Percentiles rank a stretch among this genome's conserved stretches.
These are phyloP conservation scores for Debaryomycetaceae sp. DNA, from an alignment of 1,139 yeast genomes.

Conservation along the genomic window DNA sequence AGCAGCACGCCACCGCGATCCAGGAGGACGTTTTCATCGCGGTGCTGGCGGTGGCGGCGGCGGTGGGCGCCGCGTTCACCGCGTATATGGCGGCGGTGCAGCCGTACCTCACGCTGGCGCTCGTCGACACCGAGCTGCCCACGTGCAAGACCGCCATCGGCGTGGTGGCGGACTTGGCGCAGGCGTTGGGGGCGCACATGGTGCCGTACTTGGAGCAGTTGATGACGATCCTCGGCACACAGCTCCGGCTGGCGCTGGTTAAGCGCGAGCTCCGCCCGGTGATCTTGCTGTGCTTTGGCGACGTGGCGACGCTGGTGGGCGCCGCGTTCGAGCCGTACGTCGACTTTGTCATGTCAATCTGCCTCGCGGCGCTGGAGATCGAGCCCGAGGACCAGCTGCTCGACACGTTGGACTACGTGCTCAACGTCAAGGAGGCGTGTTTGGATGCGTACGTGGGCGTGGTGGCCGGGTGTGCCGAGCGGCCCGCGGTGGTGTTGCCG, in stretches of 20 bases:
- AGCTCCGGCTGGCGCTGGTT: conserved; percentile 60
- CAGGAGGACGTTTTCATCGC: conserved; percentile 95
- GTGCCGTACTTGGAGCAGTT: conserved; percentile 73
- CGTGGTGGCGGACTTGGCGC: conserved; percentile 94
- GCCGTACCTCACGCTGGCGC: conserved; percentile 75
- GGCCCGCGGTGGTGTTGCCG: conserved; percentile 62
- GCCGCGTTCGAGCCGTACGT: conserved; percentile 68
- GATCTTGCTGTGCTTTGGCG: conserved; percentile 93
- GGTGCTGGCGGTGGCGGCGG: conserved; percentile 82
- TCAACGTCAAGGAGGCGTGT: conserved; percentile 75
- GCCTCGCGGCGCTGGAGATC: conserved; percentile 50
- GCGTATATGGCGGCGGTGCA: conserved; percentile 77
- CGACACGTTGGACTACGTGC: conserved; percentile 75
- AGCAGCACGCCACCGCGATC: conserved; percentile 65
- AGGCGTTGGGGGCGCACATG: conserved; percentile 73
- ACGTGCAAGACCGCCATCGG: conserved; percentile 90
- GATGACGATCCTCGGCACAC: conserved; percentile 76
- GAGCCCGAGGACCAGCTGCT: conserved; percentile 57
- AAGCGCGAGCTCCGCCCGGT: conserved; percentile 82
- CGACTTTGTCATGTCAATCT: conserved; percentile 70
- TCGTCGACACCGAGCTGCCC: conserved; percentile 78
- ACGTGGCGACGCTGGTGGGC: conserved; percentile 87
- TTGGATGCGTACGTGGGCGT: conserved; percentile 94
- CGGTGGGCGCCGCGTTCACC: conserved; percentile 65
- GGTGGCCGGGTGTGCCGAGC: conserved; percentile 75